Base-by-base conservation (phyloP, 2,329 filamentous ascomycete genomes). In the Pseudogymnoascus verrucosus region DNA sequence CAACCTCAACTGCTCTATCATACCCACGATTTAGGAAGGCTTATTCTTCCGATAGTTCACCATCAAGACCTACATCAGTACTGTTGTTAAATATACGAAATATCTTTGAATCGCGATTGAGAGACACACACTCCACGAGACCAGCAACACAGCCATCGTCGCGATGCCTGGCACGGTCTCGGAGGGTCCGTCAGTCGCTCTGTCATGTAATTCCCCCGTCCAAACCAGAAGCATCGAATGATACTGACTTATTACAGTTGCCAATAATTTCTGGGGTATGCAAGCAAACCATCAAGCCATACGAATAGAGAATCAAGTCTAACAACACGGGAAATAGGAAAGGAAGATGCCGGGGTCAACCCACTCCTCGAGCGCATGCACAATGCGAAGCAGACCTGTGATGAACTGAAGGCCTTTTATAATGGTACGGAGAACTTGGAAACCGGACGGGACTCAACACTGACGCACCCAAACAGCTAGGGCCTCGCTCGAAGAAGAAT, bases 351-450 rank as follows among this genome's bases (percentile, higher is more conserved):
- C 61, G 96, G 95, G 74, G 93, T 99, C 72, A 83, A 83, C 54
- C 96, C 95, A 64, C 85, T 99, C 72, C 83, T 99, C 31, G 91
- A 93, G 75, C 93, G 95, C 73, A 96, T 99, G 91, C 89, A 91
- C 73, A 89, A 88, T 76, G 91, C 95, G 60, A 99, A 99, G 80
- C 86, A 89, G 71, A 97, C 95, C 26, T 93, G 89, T 74, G 96
- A 99, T 77, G 95, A 99, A 78, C 77, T 99, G 61, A 93, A 90
- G 74, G 81, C 88, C 8, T 99, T 99, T 78, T 99, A 99, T 76
- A 86, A 82, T 67, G 84, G 90, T 93, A 79, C 68, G 81, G 72
- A 67, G 60, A 61, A 19, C 23, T 36, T 44, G 16, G n/a, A 11
- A 64, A 19, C 51, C 31, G 2, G 23, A 54, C 1, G n/a, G 21